phyloP scores from a whole-genome alignment of 495 filamentous ascomycete species.

The Neurospora africana region DNA sequence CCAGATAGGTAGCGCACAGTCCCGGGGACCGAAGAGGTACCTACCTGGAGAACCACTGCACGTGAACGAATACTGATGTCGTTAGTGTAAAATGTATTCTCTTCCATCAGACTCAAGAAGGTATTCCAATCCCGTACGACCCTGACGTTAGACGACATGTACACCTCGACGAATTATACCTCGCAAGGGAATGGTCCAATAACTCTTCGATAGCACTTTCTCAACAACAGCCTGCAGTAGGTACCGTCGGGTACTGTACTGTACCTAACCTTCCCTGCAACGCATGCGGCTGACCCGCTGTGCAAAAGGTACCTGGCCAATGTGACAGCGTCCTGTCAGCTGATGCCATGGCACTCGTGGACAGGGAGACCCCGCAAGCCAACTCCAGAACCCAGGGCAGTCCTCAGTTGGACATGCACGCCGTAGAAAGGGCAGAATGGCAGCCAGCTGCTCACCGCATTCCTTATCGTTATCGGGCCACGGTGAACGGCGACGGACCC shows the following conservation, averaged over 20 bases:
- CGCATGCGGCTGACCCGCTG: background rate
- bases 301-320: background rate
- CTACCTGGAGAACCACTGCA: background rate
- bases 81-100: background rate
- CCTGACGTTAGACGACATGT: background rate
- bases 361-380: background rate
- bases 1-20: background rate
- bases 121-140: background rate
- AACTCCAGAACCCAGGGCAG: background rate
- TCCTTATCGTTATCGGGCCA: conserved; percentile 23
- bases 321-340: background rate
- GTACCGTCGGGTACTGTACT: background rate
- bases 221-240: background rate
- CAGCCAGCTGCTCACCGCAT: conserved; percentile 10
- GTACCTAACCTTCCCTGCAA: background rate
- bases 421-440: background rate
- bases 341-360: background rate
- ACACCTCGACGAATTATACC: background rate
- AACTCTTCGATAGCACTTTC: background rate
- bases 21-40: background rate
- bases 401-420: no score
- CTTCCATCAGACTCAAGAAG: background rate
- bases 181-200: background rate
- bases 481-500: conserved; percentile 7
- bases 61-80: background rate